Evolutionary conservation across 768 basidiomycete species (phyloP).

Genomic region (Tulasnella calospora): DNA sequence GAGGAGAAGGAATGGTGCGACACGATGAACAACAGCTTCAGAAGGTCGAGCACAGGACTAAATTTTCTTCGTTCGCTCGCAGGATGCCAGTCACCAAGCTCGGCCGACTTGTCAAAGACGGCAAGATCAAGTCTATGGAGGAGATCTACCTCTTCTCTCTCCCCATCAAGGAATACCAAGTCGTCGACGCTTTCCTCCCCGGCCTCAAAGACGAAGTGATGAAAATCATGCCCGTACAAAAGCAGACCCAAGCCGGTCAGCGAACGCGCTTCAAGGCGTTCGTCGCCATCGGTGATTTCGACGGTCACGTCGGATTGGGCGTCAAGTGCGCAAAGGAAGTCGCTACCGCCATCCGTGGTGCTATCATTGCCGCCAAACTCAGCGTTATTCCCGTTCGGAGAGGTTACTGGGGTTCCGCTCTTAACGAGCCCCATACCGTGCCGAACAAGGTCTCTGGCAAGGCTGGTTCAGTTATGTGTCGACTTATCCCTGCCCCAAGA

Average conservation of each 20-base stretch:
- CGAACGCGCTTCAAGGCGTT: slow-evolving; percentile 99
- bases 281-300: slow-evolving; percentile 98
- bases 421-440: slow-evolving; percentile 98
- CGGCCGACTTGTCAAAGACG: slow-evolving; percentile 97
- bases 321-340: slow-evolving; percentile 99
- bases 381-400: slow-evolving; percentile 96
- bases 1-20: slow-evolving; percentile 99
- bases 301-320: slow-evolving; percentile 98
- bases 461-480: slow-evolving; percentile 98
- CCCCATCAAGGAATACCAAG: slow-evolving; percentile 98
- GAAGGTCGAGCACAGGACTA: not conserved
- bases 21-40: not conserved
- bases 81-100: slow-evolving; percentile 99
- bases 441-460: slow-evolving; percentile 98
- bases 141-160: slow-evolving; percentile 99
- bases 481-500: slow-evolving; percentile 95
- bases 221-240: slow-evolving; percentile 99
- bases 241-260: slow-evolving; percentile 99
- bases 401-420: slow-evolving; percentile 99
- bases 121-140: slow-evolving; percentile 99
- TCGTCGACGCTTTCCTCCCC: slow-evolving; percentile 98
- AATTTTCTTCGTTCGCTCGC: slow-evolving; percentile 1
- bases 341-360: slow-evolving; percentile 97
- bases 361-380: slow-evolving; percentile 97
- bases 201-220: slow-evolving; percentile 99